Evolutionary conservation across 2,329 filamentous ascomycete species (phyloP).

Genomic region (Cordyceps farinosa): DNA sequence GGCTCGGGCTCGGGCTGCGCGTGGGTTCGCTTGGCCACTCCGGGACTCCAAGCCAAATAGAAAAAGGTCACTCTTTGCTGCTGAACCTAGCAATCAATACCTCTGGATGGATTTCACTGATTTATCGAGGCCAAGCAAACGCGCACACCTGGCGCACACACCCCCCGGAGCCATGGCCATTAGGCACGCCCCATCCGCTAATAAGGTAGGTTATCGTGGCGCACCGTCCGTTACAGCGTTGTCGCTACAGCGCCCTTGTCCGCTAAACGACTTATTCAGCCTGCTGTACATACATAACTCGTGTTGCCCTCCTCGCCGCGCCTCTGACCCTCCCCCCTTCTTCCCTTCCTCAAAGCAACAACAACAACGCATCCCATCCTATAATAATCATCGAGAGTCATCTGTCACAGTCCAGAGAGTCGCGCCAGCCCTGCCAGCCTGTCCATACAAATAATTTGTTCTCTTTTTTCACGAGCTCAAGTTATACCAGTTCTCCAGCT

Average conservation of each 20-base stretch:
- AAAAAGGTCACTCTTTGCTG: slow-evolving; percentile 4
- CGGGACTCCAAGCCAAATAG: background rate
- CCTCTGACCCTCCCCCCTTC: slow-evolving; percentile 34
- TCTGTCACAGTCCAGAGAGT: slow-evolving; percentile 59
- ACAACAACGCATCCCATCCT: slow-evolving; percentile 47
- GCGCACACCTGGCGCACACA: background rate
- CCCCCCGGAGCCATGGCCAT: background rate
- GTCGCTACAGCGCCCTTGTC: background rate
- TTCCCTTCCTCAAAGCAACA: slow-evolving; percentile 42
- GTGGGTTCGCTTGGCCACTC: slow-evolving; percentile 11
- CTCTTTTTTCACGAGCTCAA: background rate
- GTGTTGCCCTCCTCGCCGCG: slow-evolving; percentile 20
- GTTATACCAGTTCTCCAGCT: slow-evolving; percentile 14
- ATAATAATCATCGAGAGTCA: slow-evolving; percentile 52
- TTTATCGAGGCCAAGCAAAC: background rate
- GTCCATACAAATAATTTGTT: slow-evolving; percentile 21
- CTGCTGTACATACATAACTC: slow-evolving; percentile 21
- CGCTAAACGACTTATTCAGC: background rate
- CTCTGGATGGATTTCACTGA: background rate
- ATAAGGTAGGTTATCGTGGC: background rate
- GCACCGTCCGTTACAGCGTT: slow-evolving; percentile 4
- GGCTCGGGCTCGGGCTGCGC: slow-evolving; percentile 10
- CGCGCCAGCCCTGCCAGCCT: slow-evolving; percentile 50
- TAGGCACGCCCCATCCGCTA: background rate
- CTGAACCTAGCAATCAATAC: background rate